Base-by-base conservation (phyloP, 2,329 filamentous ascomycete genomes). In the Venturia carpophila region DNA sequence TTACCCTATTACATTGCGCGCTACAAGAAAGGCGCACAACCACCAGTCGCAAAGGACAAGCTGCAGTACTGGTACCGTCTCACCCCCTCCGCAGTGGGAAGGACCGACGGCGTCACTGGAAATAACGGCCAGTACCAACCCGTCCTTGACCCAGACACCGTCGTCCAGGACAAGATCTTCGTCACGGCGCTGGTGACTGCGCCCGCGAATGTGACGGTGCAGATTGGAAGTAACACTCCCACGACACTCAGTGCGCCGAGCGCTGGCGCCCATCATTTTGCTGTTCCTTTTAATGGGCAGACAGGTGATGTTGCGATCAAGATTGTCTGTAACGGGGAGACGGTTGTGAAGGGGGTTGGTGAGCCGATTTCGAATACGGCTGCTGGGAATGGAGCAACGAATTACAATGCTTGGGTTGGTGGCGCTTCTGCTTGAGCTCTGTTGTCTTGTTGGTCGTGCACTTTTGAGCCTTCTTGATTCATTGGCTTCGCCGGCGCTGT, bases 1-100 rank as follows among this genome's bases (percentile, higher is more conserved):
- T 71, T 83, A 1, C 81, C 82, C 1, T 81, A 79, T 67, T 79
- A 80, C 69, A 82, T 83, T 68, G 72, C 75, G 19, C 77, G 77
- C 30, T 84, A 81, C 73, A 83, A 83, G 70, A 75, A 75, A 19
- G 75, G 71, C 27, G 68, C 71, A 17, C 69, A 75, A 7, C 68
- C 73, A 15, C 67, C 71, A 27, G 64, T 75, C 55, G 69, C 65
- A 9, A 64, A 67, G 5, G 66, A 79, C 66, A 74, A 71, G 5
- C 72, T 79, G 5, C 70, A 76, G 2, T 77, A 74, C 55, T 81
- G 79, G 79, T 81, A 81, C 68, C 75, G 78, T 21, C 75, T 74
- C 3, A 74, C 73, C 5, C 75, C 75, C 0, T 74, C 70, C 3
- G 66, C 63, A 2, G 71, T 75, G 15, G 77, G 78, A 42, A 66